Percentiles rank a stretch among this genome's conserved stretches.
These are phyloP conservation scores for Penicillium cinerascens DNA, from an alignment of 495 filamentous ascomycete genomes.

Conservation along the genomic window DNA sequence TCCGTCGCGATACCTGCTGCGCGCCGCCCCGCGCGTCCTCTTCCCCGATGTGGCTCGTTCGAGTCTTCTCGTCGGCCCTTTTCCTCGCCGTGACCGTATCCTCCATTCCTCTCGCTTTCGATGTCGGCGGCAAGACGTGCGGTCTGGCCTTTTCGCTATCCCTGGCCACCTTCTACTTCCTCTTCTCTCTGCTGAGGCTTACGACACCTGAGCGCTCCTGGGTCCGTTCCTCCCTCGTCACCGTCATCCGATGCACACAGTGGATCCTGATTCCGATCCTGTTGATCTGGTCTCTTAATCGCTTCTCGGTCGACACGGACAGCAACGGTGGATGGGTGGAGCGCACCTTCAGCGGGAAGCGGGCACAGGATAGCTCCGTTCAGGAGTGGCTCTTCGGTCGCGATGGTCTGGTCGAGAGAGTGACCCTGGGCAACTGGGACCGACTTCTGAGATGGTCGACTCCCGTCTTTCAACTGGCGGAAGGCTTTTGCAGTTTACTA, in stretches of 20 bases:
- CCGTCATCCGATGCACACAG: constrained; percentile 67
- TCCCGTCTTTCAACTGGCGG: constrained; percentile 89
- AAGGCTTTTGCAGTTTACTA: constrained; percentile 93
- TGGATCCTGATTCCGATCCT: constrained; percentile 78
- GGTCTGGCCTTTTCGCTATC: constrained; percentile 89
- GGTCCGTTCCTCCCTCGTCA: constrained; percentile 63
- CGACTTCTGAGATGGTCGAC: constrained; percentile 85
- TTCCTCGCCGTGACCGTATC: constrained; percentile 88
- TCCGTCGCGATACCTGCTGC: constrained; percentile 2
- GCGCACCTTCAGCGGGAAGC: constrained; percentile 68
- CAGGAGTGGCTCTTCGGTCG: constrained; percentile 81
- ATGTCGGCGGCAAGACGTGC: constrained; percentile 91
- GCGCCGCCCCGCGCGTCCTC: constrained; percentile 16
- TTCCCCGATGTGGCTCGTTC: constrained; percentile 64
- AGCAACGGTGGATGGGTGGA: constrained; percentile 71
- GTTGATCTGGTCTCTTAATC: constrained; percentile 90
- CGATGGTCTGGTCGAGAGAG: constrained; percentile 70
- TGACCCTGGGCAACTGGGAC: constrained; percentile 85
- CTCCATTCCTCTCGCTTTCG: constrained; percentile 91
- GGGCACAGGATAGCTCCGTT: constrained; percentile 59
- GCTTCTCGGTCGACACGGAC: constrained; percentile 83
- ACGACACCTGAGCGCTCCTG: constrained; percentile 76
- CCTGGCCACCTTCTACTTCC: constrained; percentile 82
- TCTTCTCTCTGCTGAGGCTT: constrained; percentile 76
- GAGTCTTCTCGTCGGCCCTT: constrained; percentile 65